Evolutionary conservation across 2,329 filamentous ascomycete species (phyloP).

Genomic region (Cladosporium cucumerinum): DNA sequence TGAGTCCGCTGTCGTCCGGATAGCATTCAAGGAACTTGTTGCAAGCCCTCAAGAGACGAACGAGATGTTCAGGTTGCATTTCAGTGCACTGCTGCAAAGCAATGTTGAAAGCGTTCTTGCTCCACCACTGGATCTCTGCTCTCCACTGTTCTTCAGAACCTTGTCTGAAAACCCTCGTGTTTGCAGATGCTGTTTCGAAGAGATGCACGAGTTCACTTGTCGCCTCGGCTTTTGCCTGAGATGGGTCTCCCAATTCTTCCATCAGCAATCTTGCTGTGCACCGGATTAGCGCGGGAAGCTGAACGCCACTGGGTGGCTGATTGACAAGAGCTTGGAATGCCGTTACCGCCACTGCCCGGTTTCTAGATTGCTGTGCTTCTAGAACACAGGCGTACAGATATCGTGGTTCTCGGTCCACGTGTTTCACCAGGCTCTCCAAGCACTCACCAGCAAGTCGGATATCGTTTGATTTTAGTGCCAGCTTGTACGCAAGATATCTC

Average conservation of each 20-base stretch:
- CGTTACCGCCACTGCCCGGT: conserved; percentile 58
- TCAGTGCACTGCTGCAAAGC: conserved; percentile 60
- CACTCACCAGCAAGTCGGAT: conserved; percentile 56
- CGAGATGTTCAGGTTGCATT: conserved; percentile 54
- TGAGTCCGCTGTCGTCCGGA: conserved; percentile 21
- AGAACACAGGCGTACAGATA: conserved; percentile 77
- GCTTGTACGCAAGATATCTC: conserved; percentile 30
- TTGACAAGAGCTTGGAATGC: conserved; percentile 60
- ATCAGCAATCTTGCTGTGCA: conserved; percentile 50
- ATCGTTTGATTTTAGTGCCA: conserved; percentile 27
- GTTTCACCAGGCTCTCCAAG: conserved; percentile 58
- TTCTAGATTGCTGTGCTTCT: conserved; percentile 66
- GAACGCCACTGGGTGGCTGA: conserved; percentile 50
- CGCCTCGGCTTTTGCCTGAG: conserved; percentile 27
- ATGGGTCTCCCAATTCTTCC: conserved; percentile 39
- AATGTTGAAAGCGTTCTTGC: conserved; percentile 75
- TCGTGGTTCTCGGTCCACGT: conserved; percentile 53
- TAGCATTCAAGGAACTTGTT: conserved; percentile 31
- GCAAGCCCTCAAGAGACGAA: conserved; percentile 53
- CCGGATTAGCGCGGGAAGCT: conserved; percentile 63
- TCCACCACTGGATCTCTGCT: conserved; percentile 78
- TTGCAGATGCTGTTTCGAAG: conserved; percentile 51
- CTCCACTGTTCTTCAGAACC: conserved; percentile 41
- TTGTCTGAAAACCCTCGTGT: conserved; percentile 42
- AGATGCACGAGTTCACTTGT: conserved; percentile 53